Conservation (phyloP, 2,329 filamentous ascomycete genomes). For the Microcyclosporella mali region DNA sequence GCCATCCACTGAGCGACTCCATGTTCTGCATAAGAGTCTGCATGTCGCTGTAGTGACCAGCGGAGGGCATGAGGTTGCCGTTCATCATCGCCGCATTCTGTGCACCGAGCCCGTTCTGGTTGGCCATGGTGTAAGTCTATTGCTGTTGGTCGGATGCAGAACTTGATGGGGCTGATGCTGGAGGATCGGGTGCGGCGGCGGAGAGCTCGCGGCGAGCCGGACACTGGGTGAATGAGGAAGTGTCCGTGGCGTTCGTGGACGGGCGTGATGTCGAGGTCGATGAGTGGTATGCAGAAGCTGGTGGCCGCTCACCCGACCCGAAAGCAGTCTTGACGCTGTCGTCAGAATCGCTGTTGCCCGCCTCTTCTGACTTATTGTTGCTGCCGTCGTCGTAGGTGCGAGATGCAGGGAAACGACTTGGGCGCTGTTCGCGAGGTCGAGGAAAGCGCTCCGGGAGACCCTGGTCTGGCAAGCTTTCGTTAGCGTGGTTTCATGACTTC, state of each 20-base stretch:
- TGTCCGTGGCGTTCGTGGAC: conserved; percentile 35
- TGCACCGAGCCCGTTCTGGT: conserved; percentile 23
- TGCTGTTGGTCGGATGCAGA: background rate
- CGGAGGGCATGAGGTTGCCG: conserved; percentile 29
- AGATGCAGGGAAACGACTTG: too few species aligned
- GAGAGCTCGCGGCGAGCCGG: background rate
- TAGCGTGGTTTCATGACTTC: too few species aligned
- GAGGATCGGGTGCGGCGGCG: too few species aligned
- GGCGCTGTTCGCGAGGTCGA: too few species aligned
- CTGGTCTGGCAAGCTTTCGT: conserved; percentile 51
- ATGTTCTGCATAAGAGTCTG: conserved; percentile 33
- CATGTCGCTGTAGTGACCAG: conserved; percentile 36
- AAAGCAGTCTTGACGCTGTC: background rate
- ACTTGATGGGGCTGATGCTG: too few species aligned
- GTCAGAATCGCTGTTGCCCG: background rate
- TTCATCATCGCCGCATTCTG: conserved; percentile 24
- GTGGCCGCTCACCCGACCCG: background rate
- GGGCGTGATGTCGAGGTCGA: conserved; percentile 43
- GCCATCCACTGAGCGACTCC: conserved; percentile 29
- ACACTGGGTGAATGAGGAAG: conserved; percentile 10
- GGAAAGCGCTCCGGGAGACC: too few species aligned
- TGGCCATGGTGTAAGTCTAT: conserved; percentile 18
- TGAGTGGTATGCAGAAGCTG: background rate
- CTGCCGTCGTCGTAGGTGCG: too few species aligned
- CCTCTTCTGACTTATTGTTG: too few species aligned